Evolutionary conservation across 1,284 basidiomycete species (phyloP).

Genomic region (Hemileia vastatrix): DNA sequence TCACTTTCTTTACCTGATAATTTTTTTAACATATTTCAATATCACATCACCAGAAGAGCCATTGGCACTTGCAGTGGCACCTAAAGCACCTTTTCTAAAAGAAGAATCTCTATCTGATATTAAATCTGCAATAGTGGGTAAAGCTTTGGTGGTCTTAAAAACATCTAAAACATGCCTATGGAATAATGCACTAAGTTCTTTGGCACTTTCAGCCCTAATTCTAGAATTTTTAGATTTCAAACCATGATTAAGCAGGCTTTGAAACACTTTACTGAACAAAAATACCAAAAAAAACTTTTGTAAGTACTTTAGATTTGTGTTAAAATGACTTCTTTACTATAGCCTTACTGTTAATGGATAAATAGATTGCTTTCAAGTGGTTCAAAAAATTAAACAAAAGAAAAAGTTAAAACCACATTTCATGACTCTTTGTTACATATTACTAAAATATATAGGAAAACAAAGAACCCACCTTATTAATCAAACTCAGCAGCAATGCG

Average conservation of each 20-base stretch:
- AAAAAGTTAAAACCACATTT: no score
- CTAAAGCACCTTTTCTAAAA: constrained; percentile 71
- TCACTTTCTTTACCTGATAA: constrained; percentile 77
- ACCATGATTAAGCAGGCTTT: constrained; percentile 72
- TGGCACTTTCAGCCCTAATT: constrained; percentile 70
- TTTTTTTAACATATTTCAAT: constrained; percentile 65
- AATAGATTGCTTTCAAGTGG: background rate
- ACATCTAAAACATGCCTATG: constrained; percentile 72
- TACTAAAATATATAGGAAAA: background rate
- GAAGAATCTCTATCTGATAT: constrained; percentile 77
- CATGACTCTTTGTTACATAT: no score
- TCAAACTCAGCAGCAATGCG: constrained; percentile 78
- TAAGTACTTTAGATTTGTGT: constrained; percentile 49
- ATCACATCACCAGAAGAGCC: constrained; percentile 71
- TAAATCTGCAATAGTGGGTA: constrained; percentile 65
- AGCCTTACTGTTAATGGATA: constrained; percentile 46
- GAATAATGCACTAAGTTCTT: constrained; percentile 66
- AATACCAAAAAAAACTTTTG: constrained; percentile 53
- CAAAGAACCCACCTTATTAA: constrained; percentile 62
- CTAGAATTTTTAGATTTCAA: constrained; percentile 79
- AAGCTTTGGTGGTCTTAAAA: constrained; percentile 60
- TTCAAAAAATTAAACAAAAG: background rate
- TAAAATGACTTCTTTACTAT: constrained; percentile 47
- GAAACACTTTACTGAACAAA: constrained; percentile 79
- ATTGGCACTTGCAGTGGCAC: constrained; percentile 71